phyloP scores from a whole-genome alignment of 139 green algal genomes.

The Chlorella sp. region DNA sequence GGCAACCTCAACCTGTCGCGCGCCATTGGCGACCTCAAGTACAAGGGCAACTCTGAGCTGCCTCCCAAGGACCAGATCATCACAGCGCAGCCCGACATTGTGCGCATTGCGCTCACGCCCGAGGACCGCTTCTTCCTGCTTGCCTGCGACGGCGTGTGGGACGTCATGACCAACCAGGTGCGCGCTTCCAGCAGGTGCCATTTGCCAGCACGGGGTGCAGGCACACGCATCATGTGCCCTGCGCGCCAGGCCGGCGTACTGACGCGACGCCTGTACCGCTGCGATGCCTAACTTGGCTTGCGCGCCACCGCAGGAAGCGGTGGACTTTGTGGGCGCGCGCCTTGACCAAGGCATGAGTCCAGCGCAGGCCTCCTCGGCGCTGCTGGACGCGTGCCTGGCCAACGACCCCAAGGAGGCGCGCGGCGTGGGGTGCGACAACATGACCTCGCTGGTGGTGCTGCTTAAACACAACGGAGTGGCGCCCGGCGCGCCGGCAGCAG shows the following conservation, averaged over 20 bases:
- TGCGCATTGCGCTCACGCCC: conserved; percentile 30
- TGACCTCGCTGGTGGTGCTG: conserved; percentile 55
- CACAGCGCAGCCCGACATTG: conserved; percentile 71
- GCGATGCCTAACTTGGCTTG: too few species aligned
- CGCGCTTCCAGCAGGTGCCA: too few species aligned
- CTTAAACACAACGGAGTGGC: conserved; percentile 23
- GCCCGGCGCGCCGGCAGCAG: background rate
- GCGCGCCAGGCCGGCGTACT: too few species aligned
- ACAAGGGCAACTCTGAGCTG: conserved; percentile 68
- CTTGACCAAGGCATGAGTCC: conserved; percentile 48
- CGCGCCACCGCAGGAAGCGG: conserved; percentile 70
- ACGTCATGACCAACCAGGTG: conserved; percentile 81
- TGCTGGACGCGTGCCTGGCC: conserved; percentile 87
- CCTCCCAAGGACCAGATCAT: conserved; percentile 67
- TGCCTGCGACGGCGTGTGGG: conserved; percentile 90
- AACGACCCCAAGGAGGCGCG: conserved; percentile 66
- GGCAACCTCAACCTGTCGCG: conserved; percentile 92
- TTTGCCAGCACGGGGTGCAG: too few species aligned
- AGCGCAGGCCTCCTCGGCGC: conserved; percentile 48
- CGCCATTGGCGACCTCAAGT: conserved; percentile 94
- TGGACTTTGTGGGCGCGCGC: conserved; percentile 75
- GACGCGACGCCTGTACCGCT: too few species aligned
- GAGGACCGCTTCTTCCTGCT: conserved; percentile 89
- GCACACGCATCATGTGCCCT: too few species aligned
- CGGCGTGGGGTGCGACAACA: conserved; percentile 93